phyloP scores from a whole-genome alignment of 2,329 filamentous ascomycete species.

The Fusarium aywerte region DNA sequence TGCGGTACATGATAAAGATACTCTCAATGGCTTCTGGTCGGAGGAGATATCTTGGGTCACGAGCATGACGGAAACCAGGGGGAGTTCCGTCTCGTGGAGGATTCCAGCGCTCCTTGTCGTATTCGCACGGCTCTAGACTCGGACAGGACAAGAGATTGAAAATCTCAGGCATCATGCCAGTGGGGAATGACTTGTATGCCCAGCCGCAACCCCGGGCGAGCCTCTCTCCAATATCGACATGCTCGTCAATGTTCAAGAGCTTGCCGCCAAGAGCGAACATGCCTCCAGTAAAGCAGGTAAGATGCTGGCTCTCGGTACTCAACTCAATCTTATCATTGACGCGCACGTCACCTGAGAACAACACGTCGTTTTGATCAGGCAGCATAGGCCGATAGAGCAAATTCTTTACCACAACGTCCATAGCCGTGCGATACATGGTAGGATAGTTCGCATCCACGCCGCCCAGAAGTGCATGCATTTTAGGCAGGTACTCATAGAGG shows the following conservation, averaged over 20 bases:
- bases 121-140: constrained; percentile 48
- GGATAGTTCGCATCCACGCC: constrained; percentile 71
- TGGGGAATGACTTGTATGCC: constrained; percentile 65
- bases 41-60: constrained; percentile 61
- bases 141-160: constrained; percentile 60
- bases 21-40: constrained; percentile 63
- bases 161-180: constrained; percentile 69
- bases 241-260: constrained; percentile 62
- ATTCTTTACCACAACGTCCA: constrained; percentile 69
- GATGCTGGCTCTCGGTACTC: constrained; percentile 59
- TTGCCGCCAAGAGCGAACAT: constrained; percentile 73
- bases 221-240: constrained; percentile 60
- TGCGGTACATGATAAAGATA: constrained; percentile 61
- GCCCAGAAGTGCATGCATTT: constrained; percentile 73
- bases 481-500: constrained; percentile 70
- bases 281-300: constrained; percentile 74
- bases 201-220: constrained; percentile 67
- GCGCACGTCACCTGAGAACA: constrained; percentile 55
- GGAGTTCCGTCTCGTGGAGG: constrained; percentile 46
- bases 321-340: constrained; percentile 41
- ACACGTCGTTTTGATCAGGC: constrained; percentile 68
- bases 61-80: constrained; percentile 71
- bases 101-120: constrained; percentile 48
- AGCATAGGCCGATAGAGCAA: constrained; percentile 78
- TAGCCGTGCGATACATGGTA: constrained; percentile 71